Base-by-base conservation (phyloP, 2,329 filamentous ascomycete genomes). In the Aspergillus unguis region DNA sequence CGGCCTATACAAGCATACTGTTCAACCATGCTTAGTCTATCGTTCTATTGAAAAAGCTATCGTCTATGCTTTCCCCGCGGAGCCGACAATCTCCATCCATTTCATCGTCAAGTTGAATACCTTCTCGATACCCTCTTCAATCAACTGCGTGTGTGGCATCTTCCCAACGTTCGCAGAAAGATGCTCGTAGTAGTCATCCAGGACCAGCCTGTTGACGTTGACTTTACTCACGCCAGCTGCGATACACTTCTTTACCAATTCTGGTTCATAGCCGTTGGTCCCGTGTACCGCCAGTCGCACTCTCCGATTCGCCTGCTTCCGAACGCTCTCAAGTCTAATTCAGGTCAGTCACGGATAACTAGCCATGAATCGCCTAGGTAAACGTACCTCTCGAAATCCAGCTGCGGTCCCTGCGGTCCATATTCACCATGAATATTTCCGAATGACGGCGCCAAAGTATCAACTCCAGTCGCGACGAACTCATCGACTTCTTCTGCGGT, bases 391-490 rank as follows among this genome's bases (percentile, higher is more conserved):
- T 78, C 80, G 64, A 82, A 86, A 61, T 87, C 85, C 25, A 86
- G 69, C 63, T 79, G 75, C 26, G 84, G 81, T 0, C 86, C 86
- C 17, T 81, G 72, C 1, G 82, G 78, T 0, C 86, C 85, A 68
- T 90, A 90, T 60, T 85, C 82, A 4, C 87, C 87, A 69, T 90
- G 87, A 31, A 90, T 83, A 62, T 90, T 90, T 2, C 87, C 87
- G 70, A 90, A 88, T 0, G 85, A 85, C 0, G 87, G 87, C 2
- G 87, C 87, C 10, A 91, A 73, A 72, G 85, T 85, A 62, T 90
- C 84, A 62, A 90, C 86, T 0, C 86, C 87, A 7, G 85, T 87
- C 2, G 75, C 79, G 5, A 88, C 79, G 61, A 90, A 90, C 61
- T 87, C 83, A 55, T 84, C 78, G 5, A 84, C 85, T 69, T 90